phyloP scores from a whole-genome alignment of 495 filamentous ascomycete genomes.

The Hypoxylon trugodes region DNA sequence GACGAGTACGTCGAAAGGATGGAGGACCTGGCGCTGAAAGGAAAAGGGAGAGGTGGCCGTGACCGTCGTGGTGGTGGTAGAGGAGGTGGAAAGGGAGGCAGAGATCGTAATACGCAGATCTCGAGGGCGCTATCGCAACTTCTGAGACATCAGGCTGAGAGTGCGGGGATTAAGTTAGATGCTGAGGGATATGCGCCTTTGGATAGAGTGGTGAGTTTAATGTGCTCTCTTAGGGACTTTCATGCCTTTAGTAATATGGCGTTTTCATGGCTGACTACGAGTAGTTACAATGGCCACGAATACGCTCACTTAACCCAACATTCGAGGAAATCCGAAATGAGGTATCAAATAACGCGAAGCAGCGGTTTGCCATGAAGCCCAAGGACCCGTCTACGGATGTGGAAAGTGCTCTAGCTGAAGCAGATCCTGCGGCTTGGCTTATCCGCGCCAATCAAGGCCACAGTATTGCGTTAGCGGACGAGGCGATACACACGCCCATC shows the following conservation, averaged over 20 bases:
- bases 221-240: conserved; percentile 8
- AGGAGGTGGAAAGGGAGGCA: conserved; percentile 43
- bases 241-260: too few species aligned
- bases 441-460: conserved; percentile 98
- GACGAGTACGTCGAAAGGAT: conserved; percentile 31
- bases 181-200: conserved; percentile 82
- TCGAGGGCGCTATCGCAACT: conserved; percentile 84
- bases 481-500: conserved; percentile 73
- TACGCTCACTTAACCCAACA: conserved; percentile 73
- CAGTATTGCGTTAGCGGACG: conserved; percentile 72
- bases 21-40: conserved; percentile 16
- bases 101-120: conserved; percentile 67
- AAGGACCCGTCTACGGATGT: conserved; percentile 43
- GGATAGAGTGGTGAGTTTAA: conserved; percentile 73
- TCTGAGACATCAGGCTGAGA: conserved; percentile 83
- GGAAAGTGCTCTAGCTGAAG: conserved; percentile 5
- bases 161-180: conserved; percentile 79
- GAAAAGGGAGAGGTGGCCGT: conserved; percentile 19
- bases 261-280: too few species aligned
- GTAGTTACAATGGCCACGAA: conserved; percentile 75
- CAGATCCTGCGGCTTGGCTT: conserved; percentile 71
- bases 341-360: conserved; percentile 83
- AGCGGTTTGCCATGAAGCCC: conserved; percentile 77
- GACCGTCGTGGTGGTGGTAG: conserved; percentile 35
- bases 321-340: conserved; percentile 76